These are phyloP conservation scores for Strigomonas oncopelti DNA, from an alignment of 208 protist genomes.

Conservation along the genomic window DNA sequence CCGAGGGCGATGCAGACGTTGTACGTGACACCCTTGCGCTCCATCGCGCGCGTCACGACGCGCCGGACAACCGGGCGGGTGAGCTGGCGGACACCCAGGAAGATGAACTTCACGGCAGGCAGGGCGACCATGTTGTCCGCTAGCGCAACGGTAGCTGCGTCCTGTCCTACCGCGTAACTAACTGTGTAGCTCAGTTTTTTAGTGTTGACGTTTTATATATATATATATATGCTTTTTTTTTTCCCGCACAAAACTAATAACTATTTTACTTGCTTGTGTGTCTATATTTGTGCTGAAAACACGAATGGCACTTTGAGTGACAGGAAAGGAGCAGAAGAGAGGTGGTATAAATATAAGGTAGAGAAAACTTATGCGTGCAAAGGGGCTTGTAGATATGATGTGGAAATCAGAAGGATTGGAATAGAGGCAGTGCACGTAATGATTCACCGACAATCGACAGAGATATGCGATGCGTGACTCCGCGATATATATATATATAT, in stretches of 20 bases:
- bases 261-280: neutral
- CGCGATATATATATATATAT: slow-evolving; percentile 14
- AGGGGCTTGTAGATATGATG: no score
- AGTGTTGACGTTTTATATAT: neutral
- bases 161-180: neutral
- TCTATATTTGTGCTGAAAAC: neutral
- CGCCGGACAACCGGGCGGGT: slow-evolving; percentile 62
- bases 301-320: neutral
- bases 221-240: neutral
- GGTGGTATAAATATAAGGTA: no score
- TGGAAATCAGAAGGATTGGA: no score
- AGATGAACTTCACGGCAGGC: slow-evolving; percentile 66
- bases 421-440: no score
- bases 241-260: neutral
- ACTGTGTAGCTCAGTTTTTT: neutral
- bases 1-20: slow-evolving; percentile 72
- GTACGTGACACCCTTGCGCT: slow-evolving; percentile 48
- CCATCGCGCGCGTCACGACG: slow-evolving; percentile 59
- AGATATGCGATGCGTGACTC: no score
- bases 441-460: neutral
- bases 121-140: slow-evolving; percentile 64
- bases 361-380: no score
- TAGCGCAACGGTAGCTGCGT: neutral
- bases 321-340: neutral
- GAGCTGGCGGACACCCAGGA: slow-evolving; percentile 73